These are phyloP conservation scores for Pezizomycotina sp. DNA, from an alignment of 2,329 filamentous ascomycete species.

Conservation along the genomic window DNA sequence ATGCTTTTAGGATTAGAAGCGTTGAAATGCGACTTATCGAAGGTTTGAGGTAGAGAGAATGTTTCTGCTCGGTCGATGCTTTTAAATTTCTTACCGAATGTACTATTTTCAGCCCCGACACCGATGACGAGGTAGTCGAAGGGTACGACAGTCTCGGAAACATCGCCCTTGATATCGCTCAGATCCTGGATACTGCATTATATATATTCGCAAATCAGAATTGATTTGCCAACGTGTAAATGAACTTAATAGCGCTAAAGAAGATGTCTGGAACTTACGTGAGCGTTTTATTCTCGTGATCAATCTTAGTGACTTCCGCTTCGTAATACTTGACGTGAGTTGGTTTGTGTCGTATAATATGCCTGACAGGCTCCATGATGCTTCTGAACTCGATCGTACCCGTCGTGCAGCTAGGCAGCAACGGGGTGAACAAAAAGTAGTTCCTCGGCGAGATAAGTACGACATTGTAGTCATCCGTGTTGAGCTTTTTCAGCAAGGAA, in stretches of 20 bases:
- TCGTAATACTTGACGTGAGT: conserved; percentile 92
- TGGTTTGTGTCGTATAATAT: conserved; percentile 90
- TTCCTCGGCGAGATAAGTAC: conserved; percentile 94
- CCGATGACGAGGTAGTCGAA: conserved; percentile 98
- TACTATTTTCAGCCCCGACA: conserved; percentile 95
- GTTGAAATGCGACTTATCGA: conserved; percentile 5
- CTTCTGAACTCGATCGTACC: conserved; percentile 96
- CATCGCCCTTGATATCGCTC: conserved; percentile 77
- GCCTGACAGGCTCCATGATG: conserved; percentile 97
- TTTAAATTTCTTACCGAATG: conserved; percentile 51
- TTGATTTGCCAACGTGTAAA: too few species aligned
- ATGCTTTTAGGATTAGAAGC: conserved; percentile 3
- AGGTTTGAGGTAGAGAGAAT: background rate
- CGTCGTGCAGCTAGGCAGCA: conserved; percentile 92
- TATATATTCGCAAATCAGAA: too few species aligned
- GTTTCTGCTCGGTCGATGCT: background rate
- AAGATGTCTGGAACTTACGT: too few species aligned
- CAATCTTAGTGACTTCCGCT: conserved; percentile 89
- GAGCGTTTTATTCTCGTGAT: conserved; percentile 75
- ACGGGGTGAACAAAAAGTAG: conserved; percentile 98
- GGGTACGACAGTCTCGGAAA: conserved; percentile 68
- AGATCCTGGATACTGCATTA: conserved; percentile 90
- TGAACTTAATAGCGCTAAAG: too few species aligned
- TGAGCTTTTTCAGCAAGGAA: conserved; percentile 92
- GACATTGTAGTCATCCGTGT: conserved; percentile 98